phyloP scores from a whole-genome alignment of 2,329 filamentous ascomycete genomes.

The Didymella pinodella region DNA sequence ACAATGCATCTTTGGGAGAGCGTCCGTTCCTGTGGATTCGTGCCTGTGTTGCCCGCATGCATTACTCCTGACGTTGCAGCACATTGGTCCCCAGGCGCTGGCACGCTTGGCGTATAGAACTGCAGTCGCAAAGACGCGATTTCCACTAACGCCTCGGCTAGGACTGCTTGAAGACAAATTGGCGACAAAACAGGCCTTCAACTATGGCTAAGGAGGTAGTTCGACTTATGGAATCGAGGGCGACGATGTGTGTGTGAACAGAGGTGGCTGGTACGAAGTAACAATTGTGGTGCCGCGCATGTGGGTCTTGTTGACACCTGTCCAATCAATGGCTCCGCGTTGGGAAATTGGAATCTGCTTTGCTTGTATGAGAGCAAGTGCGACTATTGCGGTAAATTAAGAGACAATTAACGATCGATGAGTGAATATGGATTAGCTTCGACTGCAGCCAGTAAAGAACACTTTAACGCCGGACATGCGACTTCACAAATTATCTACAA shows the following conservation, averaged over 20 bases:
- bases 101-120: too few relatives aligned
- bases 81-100: not conserved
- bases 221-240: not conserved
- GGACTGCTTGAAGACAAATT: too few relatives aligned
- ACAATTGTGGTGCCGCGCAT: not conserved
- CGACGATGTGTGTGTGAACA: not conserved
- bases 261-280: not conserved
- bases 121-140: not conserved
- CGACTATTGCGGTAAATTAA: too few relatives aligned
- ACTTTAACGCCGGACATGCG: not conserved
- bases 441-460: not conserved
- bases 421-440: not conserved
- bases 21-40: not conserved
- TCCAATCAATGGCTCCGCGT: not conserved
- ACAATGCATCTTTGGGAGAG: not conserved
- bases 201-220: not conserved
- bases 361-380: not conserved
- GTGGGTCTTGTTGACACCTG: not conserved
- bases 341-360: not conserved
- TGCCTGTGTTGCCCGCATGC: not conserved
- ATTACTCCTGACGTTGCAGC: not conserved
- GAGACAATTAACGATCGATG: not conserved
- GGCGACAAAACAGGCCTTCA: too few relatives aligned
- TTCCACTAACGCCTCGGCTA: not conserved
- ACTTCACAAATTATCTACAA: slow-evolving; percentile 16